phyloP scores from a whole-genome alignment of 768 basidiomycete species.

The Leucocoprinus sp. region DNA sequence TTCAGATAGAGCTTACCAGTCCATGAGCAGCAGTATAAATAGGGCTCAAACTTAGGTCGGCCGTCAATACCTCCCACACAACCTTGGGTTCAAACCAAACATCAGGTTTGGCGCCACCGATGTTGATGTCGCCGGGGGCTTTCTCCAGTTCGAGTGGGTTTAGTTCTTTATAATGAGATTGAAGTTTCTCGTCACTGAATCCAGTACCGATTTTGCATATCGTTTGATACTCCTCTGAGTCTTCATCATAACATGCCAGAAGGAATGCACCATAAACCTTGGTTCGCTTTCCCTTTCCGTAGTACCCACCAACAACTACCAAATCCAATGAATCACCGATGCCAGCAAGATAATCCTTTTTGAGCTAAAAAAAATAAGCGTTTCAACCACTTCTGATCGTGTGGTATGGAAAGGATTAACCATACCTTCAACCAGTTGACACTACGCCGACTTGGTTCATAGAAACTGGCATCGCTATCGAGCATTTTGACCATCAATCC shows the following conservation, averaged over 20 bases:
- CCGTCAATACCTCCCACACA: slow-evolving; percentile 97
- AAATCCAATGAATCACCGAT: slow-evolving; percentile 96
- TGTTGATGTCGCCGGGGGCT: slow-evolving; percentile 74
- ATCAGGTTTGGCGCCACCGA: slow-evolving; percentile 93
- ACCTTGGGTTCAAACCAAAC: slow-evolving; percentile 97
- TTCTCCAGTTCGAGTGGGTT: slow-evolving; percentile 68
- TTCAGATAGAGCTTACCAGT: slow-evolving; percentile 43
- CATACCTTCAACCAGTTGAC: slow-evolving; percentile 96
- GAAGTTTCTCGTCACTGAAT: slow-evolving; percentile 87
- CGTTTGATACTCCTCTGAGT: slow-evolving; percentile 91
- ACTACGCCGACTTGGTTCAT: slow-evolving; percentile 91
- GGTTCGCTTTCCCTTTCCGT: slow-evolving; percentile 96
- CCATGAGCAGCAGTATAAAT: slow-evolving; percentile 94
- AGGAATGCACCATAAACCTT: slow-evolving; percentile 98
- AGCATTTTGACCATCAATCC: slow-evolving; percentile 99
- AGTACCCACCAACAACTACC: slow-evolving; percentile 95
- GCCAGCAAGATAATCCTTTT: slow-evolving; percentile 96
- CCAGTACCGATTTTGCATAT: slow-evolving; percentile 99
- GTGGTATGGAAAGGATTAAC: not conserved
- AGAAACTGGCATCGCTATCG: slow-evolving; percentile 83
- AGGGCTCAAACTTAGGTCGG: slow-evolving; percentile 94
- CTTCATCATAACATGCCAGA: slow-evolving; percentile 92
- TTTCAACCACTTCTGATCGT: slow-evolving; percentile 6
- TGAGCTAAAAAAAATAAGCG: slow-evolving; percentile 50
- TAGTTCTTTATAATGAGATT: slow-evolving; percentile 71